Percentiles rank a stretch among this genome's conserved stretches.
Conservation (phyloP, 352 stramenopile genomes). For the Globisporangium abappressorium region DNA sequence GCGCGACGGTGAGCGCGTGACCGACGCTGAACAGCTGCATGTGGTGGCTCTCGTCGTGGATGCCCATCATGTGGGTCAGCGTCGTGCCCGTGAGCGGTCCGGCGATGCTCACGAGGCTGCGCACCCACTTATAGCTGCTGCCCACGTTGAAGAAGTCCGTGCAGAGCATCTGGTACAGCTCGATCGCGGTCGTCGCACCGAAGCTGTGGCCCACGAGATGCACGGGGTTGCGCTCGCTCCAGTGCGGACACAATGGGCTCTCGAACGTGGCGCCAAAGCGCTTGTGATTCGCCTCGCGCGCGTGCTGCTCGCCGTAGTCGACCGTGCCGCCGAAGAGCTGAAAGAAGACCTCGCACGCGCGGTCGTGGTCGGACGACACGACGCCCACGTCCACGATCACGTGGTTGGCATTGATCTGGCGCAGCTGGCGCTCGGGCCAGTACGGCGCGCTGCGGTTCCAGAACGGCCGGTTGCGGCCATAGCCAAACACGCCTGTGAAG, state of each 20-base stretch:
- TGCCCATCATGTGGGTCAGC: constrained; percentile 46
- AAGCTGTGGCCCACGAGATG: constrained; percentile 66
- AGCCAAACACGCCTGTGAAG: constrained; percentile 49
- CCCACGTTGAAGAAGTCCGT: constrained; percentile 54
- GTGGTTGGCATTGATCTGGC: constrained; percentile 53
- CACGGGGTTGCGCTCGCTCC: constrained; percentile 48
- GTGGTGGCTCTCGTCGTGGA: constrained; percentile 24
- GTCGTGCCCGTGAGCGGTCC: constrained; percentile 56
- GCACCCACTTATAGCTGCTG: constrained; percentile 49
- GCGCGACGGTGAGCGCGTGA: constrained; percentile 35
- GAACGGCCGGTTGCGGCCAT: constrained; percentile 38
- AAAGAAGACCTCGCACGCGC: constrained; percentile 65
- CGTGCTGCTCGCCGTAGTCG: constrained; percentile 60
- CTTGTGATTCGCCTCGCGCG: constrained; percentile 28
- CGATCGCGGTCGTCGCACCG: constrained; percentile 57
- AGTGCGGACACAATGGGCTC: constrained; percentile 29
- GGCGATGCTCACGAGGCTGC: constrained; percentile 57
- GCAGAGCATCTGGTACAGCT: constrained; percentile 69
- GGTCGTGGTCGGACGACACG: constrained; percentile 67
- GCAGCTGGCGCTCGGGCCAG: constrained; percentile 50
- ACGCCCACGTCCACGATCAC: constrained; percentile 54
- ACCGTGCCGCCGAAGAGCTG: constrained; percentile 54
- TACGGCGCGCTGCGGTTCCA: constrained; percentile 50
- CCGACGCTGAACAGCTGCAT: constrained; percentile 32
- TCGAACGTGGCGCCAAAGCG: constrained; percentile 45